Percentiles rank a stretch among this genome's conserved stretches.
These are phyloP conservation scores for Rhytidhysteron rufulum DNA, from an alignment of 2,329 filamentous ascomycete genomes.

Conservation along the genomic window DNA sequence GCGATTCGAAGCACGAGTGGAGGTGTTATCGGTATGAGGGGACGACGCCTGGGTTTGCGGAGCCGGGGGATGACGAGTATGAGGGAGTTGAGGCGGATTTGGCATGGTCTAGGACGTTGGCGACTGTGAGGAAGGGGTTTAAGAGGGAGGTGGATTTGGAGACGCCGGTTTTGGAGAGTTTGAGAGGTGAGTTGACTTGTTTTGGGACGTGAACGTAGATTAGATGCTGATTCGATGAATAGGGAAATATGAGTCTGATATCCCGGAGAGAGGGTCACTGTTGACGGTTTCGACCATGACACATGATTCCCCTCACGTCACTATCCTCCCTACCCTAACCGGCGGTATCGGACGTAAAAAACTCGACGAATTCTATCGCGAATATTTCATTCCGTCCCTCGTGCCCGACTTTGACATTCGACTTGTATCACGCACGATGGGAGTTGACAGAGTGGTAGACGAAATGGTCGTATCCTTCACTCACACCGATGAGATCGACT, in stretches of 20 bases:
- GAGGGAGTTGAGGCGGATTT: constrained; percentile 39
- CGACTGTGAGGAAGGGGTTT: constrained; percentile 32
- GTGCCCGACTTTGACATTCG: constrained; percentile 53
- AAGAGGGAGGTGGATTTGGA: constrained; percentile 34
- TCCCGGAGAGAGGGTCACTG: constrained; percentile 27
- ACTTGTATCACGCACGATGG: constrained; percentile 54
- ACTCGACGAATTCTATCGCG: constrained; percentile 50
- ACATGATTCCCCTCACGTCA: constrained; percentile 31
- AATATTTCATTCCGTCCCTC: constrained; percentile 53
- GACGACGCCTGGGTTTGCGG: constrained; percentile 39
- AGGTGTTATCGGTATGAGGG: constrained; percentile 38
- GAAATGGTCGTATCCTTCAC: constrained; percentile 55
- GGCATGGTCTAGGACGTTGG: constrained; percentile 41
- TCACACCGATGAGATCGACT: constrained; percentile 54
- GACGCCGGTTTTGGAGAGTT: constrained; percentile 27
- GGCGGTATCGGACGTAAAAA: constrained; percentile 42
- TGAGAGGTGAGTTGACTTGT: constrained; percentile 16
- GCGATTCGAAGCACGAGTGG: too few relatives aligned
- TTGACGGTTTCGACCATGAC: constrained; percentile 27
- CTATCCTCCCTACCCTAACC: constrained; percentile 40
- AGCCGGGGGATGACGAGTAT: constrained; percentile 36
- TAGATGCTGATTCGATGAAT: not conserved
- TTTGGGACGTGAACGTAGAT: too few relatives aligned
- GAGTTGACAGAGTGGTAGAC: constrained; percentile 56
- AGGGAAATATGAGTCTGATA: constrained; percentile 28